Evolutionary conservation across 1,139 yeast genomes (phyloP).

Genomic region (Yarrowia galli): DNA sequence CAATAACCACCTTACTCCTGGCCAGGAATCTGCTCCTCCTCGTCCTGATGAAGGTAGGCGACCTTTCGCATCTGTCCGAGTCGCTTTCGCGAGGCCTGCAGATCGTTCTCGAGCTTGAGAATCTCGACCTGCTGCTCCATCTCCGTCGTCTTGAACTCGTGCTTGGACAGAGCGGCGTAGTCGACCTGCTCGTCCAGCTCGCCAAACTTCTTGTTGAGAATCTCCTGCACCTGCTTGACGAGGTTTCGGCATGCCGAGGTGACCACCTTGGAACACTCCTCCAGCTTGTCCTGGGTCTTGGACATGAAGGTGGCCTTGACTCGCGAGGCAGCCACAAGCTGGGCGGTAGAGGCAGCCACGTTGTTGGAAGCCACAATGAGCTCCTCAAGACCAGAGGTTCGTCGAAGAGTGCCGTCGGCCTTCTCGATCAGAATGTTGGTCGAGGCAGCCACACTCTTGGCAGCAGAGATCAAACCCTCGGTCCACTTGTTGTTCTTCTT

Average conservation of each 20-base stretch:
- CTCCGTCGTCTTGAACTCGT: constrained; percentile 84
- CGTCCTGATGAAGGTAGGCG: constrained; percentile 70
- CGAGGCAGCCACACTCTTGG: constrained; percentile 86
- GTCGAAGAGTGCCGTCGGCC: constrained; percentile 82
- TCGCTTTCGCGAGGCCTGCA: constrained; percentile 75
- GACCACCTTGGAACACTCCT: constrained; percentile 71
- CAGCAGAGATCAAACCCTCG: constrained; percentile 90
- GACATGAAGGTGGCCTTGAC: constrained; percentile 83
- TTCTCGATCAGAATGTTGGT: constrained; percentile 81
- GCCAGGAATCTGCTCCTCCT: constrained; percentile 48
- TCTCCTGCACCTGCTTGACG: constrained; percentile 73
- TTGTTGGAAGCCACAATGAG: constrained; percentile 90
- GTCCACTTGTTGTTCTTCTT: constrained; percentile 93
- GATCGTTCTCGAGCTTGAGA: constrained; percentile 77
- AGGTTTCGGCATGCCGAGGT: constrained; percentile 76
- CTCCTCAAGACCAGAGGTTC: constrained; percentile 75
- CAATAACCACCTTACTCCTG: background rate
- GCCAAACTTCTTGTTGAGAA: constrained; percentile 55
- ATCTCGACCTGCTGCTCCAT: constrained; percentile 96
- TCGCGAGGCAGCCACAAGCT: constrained; percentile 89
- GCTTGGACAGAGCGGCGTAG: constrained; percentile 71
- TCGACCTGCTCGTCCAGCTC: constrained; percentile 60
- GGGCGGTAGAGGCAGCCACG: constrained; percentile 93
- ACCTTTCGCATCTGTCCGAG: constrained; percentile 85
- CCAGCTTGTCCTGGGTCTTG: constrained; percentile 77